Percentiles rank a stretch among this genome's conserved stretches.
These are phyloP conservation scores for Diaporthe citriasiana DNA, from an alignment of 2,329 filamentous ascomycete genomes.

Conservation along the genomic window DNA sequence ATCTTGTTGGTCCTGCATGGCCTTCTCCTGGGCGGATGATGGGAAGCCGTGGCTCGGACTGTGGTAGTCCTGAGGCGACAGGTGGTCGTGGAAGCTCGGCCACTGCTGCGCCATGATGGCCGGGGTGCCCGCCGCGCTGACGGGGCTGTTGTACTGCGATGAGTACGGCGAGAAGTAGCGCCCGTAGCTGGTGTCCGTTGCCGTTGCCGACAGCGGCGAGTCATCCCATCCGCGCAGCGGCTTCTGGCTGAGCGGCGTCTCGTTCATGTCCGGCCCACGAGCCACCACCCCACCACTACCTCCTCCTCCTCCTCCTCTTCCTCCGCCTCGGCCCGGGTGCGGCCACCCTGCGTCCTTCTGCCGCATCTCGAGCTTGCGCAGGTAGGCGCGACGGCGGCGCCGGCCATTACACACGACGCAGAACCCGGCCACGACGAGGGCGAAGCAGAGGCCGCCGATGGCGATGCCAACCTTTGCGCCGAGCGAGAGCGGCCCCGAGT, in stretches of 20 bases:
- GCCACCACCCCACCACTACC: constrained; percentile 7
- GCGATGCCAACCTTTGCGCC: constrained; percentile 72
- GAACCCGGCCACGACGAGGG: constrained; percentile 65
- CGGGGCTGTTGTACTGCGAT: constrained; percentile 71
- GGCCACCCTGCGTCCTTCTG: constrained; percentile 59
- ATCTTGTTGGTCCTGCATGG: constrained; percentile 40
- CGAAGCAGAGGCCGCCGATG: constrained; percentile 62
- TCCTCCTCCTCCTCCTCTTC: neutral
- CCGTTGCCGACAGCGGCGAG: constrained; percentile 62
- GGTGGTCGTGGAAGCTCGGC: constrained; percentile 49
- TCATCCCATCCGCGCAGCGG: constrained; percentile 68
- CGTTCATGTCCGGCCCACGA: constrained; percentile 58
- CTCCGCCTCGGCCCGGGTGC: constrained; percentile 48
- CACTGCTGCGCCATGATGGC: constrained; percentile 50
- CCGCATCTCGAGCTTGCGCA: constrained; percentile 62
- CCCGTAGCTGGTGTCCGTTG: constrained; percentile 45
- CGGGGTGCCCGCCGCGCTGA: constrained; percentile 58
- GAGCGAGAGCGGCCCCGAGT: constrained; percentile 64
- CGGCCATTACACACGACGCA: constrained; percentile 70
- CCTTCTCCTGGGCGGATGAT: constrained; percentile 44
- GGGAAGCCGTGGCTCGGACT: constrained; percentile 48
- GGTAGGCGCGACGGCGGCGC: constrained; percentile 65
- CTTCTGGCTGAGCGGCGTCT: constrained; percentile 68
- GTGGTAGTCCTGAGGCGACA: constrained; percentile 37
- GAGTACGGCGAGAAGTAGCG: constrained; percentile 72